Percentiles rank a stretch among this genome's conserved stretches.
Conservation (phyloP, 129 eudicot species). For the Rutidosis leptorrhynchoides region DNA sequence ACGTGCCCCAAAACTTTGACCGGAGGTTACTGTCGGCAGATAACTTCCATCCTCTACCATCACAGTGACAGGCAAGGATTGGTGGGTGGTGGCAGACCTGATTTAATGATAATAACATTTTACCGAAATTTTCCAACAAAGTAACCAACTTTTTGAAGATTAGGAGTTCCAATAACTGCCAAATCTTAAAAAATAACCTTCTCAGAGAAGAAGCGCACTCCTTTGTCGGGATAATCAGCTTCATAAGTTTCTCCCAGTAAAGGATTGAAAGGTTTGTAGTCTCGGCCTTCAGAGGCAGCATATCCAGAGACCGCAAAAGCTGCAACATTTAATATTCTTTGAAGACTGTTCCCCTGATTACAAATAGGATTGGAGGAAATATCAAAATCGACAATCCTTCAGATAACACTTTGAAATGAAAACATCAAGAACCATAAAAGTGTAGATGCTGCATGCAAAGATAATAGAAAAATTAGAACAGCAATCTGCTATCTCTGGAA, state of each 20-base stretch:
- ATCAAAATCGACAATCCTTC: too few species aligned
- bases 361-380: too few species aligned
- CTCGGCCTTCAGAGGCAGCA: constrained; percentile 86
- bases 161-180: too few species aligned
- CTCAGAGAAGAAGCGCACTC: constrained; percentile 82
- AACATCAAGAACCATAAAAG: too few species aligned
- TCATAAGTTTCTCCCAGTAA: constrained; percentile 91
- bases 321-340: constrained; percentile 77
- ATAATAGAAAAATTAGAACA: too few species aligned
- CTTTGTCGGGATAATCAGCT: constrained; percentile 91
- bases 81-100: constrained; percentile 62
- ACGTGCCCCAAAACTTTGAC: constrained; percentile 50
- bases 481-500: too few species aligned
- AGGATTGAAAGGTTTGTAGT: constrained; percentile 93
- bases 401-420: too few species aligned
- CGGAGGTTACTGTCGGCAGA: constrained; percentile 51
- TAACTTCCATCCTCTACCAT: constrained; percentile 57
- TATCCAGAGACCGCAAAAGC: constrained; percentile 93
- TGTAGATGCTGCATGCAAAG: too few species aligned
- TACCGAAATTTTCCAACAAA: too few species aligned
- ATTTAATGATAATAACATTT: too few species aligned
- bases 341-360: constrained; percentile 79
- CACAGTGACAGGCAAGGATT: constrained; percentile 50
- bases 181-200: too few species aligned
- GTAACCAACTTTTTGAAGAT: too few species aligned